These are phyloP conservation scores for Flaveria floridana DNA, from an alignment of 140 eudicot genomes.

Conservation along the genomic window DNA sequence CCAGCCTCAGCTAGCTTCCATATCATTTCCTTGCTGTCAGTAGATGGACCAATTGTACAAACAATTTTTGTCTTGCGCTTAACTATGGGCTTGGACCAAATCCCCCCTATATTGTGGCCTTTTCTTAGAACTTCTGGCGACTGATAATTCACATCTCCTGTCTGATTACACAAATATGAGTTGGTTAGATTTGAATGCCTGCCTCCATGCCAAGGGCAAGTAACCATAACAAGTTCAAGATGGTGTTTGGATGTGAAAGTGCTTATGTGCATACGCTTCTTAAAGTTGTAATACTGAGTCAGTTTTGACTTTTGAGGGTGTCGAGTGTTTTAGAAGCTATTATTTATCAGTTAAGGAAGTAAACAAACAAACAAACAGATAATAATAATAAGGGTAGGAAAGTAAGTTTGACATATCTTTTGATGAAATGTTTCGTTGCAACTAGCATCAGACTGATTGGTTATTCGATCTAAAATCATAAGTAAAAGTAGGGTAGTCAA, in stretches of 20 bases:
- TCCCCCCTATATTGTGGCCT: constrained; percentile 45
- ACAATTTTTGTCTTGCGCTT: constrained; percentile 94
- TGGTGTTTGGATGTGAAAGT: neutral
- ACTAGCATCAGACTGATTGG: no score
- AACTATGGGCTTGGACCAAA: constrained; percentile 74
- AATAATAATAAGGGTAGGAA: neutral
- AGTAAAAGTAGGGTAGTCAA: neutral
- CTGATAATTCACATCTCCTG: constrained; percentile 46
- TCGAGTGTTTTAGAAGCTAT: neutral
- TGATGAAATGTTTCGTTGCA: no score
- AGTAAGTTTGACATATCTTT: no score
- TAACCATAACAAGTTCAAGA: neutral
- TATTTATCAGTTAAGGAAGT: neutral
- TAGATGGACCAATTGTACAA: constrained; percentile 97
- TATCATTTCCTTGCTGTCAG: constrained; percentile 91
- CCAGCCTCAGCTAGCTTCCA: constrained; percentile 99
- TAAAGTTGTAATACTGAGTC: neutral
- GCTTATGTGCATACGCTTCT: neutral
- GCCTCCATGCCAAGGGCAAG: neutral
- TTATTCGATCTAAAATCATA: neutral
- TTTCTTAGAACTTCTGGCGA: constrained; percentile 42
- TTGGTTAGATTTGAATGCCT: neutral
- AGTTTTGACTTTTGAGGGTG: neutral
- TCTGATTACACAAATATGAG: constrained; percentile 35
- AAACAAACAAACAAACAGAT: neutral